Evolutionary conservation across 805 yeast genomes (phyloP).

Genomic region (Cyberlindnera samutprakarnensis): DNA sequence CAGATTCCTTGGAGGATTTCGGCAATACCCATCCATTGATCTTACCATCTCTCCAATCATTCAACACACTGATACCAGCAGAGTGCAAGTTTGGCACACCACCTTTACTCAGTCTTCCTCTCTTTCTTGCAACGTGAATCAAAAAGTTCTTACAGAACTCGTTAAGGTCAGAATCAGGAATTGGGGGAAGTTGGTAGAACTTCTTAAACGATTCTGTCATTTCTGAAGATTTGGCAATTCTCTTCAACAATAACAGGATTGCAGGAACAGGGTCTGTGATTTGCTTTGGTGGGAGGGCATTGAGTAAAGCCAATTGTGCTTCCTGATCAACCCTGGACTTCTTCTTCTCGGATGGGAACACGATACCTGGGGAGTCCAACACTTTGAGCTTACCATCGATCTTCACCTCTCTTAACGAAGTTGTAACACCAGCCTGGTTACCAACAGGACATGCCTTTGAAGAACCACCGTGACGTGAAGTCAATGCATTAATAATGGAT

Average conservation of each 20-base stretch:
- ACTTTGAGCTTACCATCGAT: slow-evolving; percentile 83
- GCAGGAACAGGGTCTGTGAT: slow-evolving; percentile 82
- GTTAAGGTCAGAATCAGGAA: slow-evolving; percentile 63
- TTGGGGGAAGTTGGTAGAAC: slow-evolving; percentile 73
- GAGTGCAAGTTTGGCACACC: slow-evolving; percentile 86
- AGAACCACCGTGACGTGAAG: slow-evolving; percentile 69
- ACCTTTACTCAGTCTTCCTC: slow-evolving; percentile 88
- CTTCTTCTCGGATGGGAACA: slow-evolving; percentile 69
- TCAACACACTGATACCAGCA: slow-evolving; percentile 76
- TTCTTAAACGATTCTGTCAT: slow-evolving; percentile 72
- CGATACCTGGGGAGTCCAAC: slow-evolving; percentile 95
- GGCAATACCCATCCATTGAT: slow-evolving; percentile 88
- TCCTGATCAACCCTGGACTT: slow-evolving; percentile 56
- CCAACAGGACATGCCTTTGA: slow-evolving; percentile 90
- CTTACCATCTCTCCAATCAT: slow-evolving; percentile 97
- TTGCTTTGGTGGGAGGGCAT: slow-evolving; percentile 84
- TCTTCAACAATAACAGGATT: slow-evolving; percentile 65
- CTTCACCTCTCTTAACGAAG: slow-evolving; percentile 85
- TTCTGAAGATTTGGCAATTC: slow-evolving; percentile 63
- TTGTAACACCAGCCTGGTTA: slow-evolving; percentile 96
- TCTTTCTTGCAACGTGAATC: slow-evolving; percentile 86
- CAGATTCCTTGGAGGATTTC: slow-evolving; percentile 40
- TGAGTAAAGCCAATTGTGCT: slow-evolving; percentile 82
- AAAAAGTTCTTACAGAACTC: slow-evolving; percentile 80
- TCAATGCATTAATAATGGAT: slow-evolving; percentile 83